These are phyloP conservation scores for Typha latifolia DNA, from an alignment of 176 grass and related monocot species.

Conservation along the genomic window DNA sequence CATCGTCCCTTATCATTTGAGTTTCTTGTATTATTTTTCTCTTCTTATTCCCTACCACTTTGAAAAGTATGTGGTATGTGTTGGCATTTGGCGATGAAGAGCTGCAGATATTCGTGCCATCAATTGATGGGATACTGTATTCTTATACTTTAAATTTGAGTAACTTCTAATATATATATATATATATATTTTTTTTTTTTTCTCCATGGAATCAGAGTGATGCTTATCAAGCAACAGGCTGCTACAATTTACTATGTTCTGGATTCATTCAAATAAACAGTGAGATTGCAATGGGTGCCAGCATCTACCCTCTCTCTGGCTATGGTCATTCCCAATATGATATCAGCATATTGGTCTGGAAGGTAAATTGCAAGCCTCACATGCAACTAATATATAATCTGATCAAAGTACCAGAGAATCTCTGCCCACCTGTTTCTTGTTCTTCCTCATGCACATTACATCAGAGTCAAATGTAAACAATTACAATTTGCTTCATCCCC, in stretches of 20 bases:
- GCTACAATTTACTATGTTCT: constrained; percentile 87
- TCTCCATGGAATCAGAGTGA: constrained; percentile 41
- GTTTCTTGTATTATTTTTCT: constrained; percentile 11
- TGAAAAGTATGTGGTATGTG: background rate
- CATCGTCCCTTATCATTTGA: constrained; percentile 15
- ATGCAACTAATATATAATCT: constrained; percentile 29
- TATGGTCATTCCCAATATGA: constrained; percentile 74
- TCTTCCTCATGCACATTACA: constrained; percentile 26
- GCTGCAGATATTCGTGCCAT: no score
- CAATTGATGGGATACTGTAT: background rate
- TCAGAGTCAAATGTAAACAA: background rate
- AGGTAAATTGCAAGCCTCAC: constrained; percentile 74
- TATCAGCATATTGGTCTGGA: constrained; percentile 82
- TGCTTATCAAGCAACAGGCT: constrained; percentile 85
- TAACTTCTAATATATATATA: background rate
- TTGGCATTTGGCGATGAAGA: background rate
- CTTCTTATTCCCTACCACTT: background rate
- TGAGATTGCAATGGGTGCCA: constrained; percentile 83
- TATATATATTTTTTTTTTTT: no score
- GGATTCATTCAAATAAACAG: constrained; percentile 89
- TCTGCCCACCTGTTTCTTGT: constrained; percentile 45
- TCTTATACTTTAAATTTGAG: background rate
- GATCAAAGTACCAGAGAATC: constrained; percentile 34
- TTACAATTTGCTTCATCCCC: no score
- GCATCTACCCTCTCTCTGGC: constrained; percentile 76